Evolutionary conservation across 73 alveolate species (phyloP), one percentile per base, ranked within the genome.

Genomic region (Blepharisma stoltei): DNA sequence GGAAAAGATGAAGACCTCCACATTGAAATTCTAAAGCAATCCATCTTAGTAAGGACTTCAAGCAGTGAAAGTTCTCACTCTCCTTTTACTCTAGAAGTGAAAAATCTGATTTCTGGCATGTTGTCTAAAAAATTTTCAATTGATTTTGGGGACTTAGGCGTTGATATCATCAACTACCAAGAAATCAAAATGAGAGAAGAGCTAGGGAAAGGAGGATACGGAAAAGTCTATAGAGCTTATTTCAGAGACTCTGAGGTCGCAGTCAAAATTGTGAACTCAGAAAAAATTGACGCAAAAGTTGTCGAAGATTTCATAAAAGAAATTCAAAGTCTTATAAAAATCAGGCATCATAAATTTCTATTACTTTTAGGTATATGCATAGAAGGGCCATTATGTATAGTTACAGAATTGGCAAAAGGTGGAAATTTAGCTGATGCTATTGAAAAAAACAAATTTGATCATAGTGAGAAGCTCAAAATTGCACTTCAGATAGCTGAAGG

Each of bases 1-100:
- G 54, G 18, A n/a, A 80, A 67, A 6, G 88, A 80, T 11, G 21
- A 80, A 67, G 76, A 71, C 23, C 70, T 71, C 1, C 67, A 76
- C 37, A 76, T 73, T n/a, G 54, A 55, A 77, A 77, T 54, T 44
- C 44, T 7, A 46, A 77, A 52, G 47, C 53, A 49, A 18, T 55
- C 50, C 71, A 53, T 25, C 6, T 27, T 76, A 32, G 79, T 73
- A 44, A 67, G 69, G 0, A 45, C 27, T 6, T 14, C 73, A 1
- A 18, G 48, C 23, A 20, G 49, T 3, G 73, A 18, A 8, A 25
- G 45, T 5, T 14, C 18, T 9, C 14, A 60, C 3, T 25, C 45
- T 5, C 73, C 14, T 8, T 14, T 60, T 14, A 60, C 73, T 25
- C 73, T 47, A 14, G 23, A 60, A 25, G 23, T 60, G n/a, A n/a